Percentiles rank a stretch among this genome's conserved stretches.
Conservation (phyloP, 2,329 filamentous ascomycete genomes). For the Kalmusia sp. region DNA sequence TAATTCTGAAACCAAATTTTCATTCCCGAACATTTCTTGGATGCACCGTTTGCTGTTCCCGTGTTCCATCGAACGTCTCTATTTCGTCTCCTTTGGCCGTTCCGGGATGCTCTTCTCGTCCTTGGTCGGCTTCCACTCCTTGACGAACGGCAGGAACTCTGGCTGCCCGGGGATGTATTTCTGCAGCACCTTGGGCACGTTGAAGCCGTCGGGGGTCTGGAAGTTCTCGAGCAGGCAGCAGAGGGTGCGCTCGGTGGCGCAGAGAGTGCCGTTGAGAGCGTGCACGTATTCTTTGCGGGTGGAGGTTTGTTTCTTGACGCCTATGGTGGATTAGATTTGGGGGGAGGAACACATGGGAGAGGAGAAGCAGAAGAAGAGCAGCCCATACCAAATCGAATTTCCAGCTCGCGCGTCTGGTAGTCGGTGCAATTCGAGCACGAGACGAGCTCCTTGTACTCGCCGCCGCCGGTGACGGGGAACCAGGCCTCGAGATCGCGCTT, state of each 20-base stretch:
- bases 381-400: slow-evolving; percentile 75
- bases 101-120: slow-evolving; percentile 34
- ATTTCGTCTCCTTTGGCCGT: slow-evolving; percentile 24
- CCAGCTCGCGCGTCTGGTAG: slow-evolving; percentile 92
- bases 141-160: slow-evolving; percentile 87
- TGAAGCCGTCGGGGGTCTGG: slow-evolving; percentile 78
- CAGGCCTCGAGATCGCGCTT: slow-evolving; percentile 97
- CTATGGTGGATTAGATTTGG: slow-evolving; percentile 41
- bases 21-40: no score
- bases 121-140: slow-evolving; percentile 63
- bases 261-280: slow-evolving; percentile 83
- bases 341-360: not conserved
- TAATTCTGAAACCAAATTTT: no score
- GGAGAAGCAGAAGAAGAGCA: not conserved
- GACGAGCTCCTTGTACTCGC: slow-evolving; percentile 98
- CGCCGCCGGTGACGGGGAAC: slow-evolving; percentile 62
- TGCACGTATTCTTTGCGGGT: slow-evolving; percentile 93
- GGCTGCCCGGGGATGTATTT: slow-evolving; percentile 85
- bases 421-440: slow-evolving; percentile 98
- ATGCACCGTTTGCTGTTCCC: no score
- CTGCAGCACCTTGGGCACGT: slow-evolving; percentile 43
- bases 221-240: slow-evolving; percentile 98
- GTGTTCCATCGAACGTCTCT: not conserved
- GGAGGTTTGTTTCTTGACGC: slow-evolving; percentile 77
- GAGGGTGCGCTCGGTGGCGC: slow-evolving; percentile 88